These are phyloP conservation scores for Blastobotrys serpentis DNA, from an alignment of 1,139 yeast genomes.

Conservation along the genomic window DNA sequence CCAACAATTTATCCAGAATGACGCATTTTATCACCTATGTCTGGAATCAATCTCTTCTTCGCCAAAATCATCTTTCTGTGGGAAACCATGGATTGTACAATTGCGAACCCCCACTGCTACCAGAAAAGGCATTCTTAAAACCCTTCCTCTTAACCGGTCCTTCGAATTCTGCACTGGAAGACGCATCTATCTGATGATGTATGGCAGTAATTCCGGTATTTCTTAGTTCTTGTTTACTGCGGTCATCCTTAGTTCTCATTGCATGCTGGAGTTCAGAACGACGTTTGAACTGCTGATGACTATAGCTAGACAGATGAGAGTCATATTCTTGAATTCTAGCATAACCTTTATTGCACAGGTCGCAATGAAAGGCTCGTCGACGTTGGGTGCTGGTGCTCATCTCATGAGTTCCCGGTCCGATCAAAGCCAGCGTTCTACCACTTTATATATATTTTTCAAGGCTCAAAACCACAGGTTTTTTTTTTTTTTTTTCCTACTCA, in stretches of 20 bases:
- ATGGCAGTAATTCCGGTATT: neutral
- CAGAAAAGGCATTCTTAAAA: slow-evolving; percentile 12
- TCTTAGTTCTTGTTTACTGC: neutral
- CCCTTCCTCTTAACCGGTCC: slow-evolving; percentile 3
- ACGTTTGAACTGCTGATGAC: slow-evolving; percentile 8
- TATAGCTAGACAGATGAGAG: slow-evolving; percentile 6
- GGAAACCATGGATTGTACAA: slow-evolving; percentile 20
- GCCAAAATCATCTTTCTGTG: slow-evolving; percentile 12
- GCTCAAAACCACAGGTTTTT: no score
- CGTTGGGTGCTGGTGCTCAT: neutral
- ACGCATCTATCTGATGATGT: neutral
- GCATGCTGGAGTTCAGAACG: slow-evolving; percentile 1
- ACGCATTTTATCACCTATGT: no score
- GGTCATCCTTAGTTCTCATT: neutral
- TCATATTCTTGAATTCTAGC: slow-evolving; percentile 7
- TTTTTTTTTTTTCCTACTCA: neutral
- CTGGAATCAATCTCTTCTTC: no score
- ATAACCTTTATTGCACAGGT: slow-evolving; percentile 7
- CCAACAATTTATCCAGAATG: no score
- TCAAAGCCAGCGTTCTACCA: no score
- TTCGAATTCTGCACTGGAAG: neutral
- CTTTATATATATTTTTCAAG: no score
- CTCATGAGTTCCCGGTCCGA: no score
- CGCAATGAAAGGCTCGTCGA: slow-evolving; percentile 1
- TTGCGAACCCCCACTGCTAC: slow-evolving; percentile 13